Evolutionary conservation across 306 rosid genomes (phyloP), one percentile per base, ranked within the genome.

Genomic region (cucumber (Cucumis sativus)): DNA sequence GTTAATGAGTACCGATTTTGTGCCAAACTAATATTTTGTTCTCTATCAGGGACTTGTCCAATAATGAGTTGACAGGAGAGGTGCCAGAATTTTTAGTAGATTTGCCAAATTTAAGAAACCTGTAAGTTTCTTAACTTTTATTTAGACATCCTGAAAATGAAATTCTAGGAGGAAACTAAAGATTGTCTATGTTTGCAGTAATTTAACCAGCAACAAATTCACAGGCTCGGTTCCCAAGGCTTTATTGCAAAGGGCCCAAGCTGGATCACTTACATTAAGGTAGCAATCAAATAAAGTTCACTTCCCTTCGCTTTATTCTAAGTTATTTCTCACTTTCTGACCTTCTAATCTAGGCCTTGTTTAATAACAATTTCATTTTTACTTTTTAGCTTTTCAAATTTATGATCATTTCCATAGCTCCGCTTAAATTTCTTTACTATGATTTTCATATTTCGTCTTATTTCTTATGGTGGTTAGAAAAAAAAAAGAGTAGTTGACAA

Each of bases 41-140:
- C 51, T 40, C 33, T 57, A 49, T 17, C 62, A 87, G 88, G 83
- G 85, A 88, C 76, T 78, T 86, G 52, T 84, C 90, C 40, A 59
- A 82, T 82, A 88, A 88, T 72, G 79, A 83, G 17, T 79, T 88
- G 37, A 79, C 79, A 0, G 88, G 92, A 45, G 15, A 59, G 47
- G 13, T 86, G 8, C 92, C 87, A 0, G 70, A 75, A 2, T 80
- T 66, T 72, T 65, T 88, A 10, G 82, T 83, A 33, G 16, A 57
- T 28, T 57, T 86, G 16, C 35, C 71, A 9, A 57, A 55, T 6
- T 75, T 88, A 43, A 79, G 61, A 9, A 2, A 39, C n/a, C 79
- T 89, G 88, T 89, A 82, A 81, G 88, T 54, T 30, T 58, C 63
- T 20, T 52, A 17, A 18, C 16, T 76, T 76, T 8, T 7, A 37